Conservation (phyloP, 495 filamentous ascomycete genomes). For the Cercophora scortea region DNA sequence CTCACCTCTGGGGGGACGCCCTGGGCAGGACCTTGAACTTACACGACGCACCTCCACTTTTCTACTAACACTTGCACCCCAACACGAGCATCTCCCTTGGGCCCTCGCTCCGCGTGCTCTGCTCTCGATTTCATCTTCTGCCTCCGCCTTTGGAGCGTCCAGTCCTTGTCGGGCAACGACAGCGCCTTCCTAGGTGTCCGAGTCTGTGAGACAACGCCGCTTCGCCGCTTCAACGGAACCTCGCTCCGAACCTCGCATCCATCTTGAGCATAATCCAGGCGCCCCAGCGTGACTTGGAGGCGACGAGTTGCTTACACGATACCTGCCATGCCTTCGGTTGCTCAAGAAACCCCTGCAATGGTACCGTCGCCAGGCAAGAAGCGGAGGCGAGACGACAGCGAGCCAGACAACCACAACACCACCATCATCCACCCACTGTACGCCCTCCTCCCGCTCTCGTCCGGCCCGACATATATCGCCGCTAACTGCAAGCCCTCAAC, state of each 20-base stretch:
- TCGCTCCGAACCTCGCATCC: too few species aligned
- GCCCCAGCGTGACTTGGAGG: background rate
- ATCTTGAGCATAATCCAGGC: too few species aligned
- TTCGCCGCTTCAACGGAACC: too few species aligned
- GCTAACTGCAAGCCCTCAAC: conserved; percentile 6
- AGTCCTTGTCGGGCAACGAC: too few species aligned
- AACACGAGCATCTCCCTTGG: too few species aligned
- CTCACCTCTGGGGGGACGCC: background rate
- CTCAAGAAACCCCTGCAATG: conserved; percentile 15
- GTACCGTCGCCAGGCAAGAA: conserved; percentile 25
- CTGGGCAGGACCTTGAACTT: background rate
- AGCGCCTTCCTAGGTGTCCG: too few species aligned
- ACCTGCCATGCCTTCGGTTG: conserved; percentile 23
- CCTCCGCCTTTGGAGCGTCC: too few species aligned
- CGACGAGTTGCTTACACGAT: background rate
- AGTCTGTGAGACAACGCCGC: too few species aligned
- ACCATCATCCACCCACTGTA: conserved; percentile 18
- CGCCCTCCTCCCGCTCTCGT: conserved; percentile 5
- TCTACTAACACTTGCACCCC: background rate
- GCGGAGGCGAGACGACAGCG: conserved; percentile 31
- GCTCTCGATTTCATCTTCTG: too few species aligned
- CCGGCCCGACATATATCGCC: background rate
- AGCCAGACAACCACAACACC: conserved; percentile 16
- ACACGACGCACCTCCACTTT: background rate
- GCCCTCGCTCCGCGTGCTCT: too few species aligned